A percentile compares a stretch with the other conserved stretches of the same genome.
Evolutionary conservation across 2,329 filamentous ascomycete species (phyloP).

Genomic region (Penicillium sp.): DNA sequence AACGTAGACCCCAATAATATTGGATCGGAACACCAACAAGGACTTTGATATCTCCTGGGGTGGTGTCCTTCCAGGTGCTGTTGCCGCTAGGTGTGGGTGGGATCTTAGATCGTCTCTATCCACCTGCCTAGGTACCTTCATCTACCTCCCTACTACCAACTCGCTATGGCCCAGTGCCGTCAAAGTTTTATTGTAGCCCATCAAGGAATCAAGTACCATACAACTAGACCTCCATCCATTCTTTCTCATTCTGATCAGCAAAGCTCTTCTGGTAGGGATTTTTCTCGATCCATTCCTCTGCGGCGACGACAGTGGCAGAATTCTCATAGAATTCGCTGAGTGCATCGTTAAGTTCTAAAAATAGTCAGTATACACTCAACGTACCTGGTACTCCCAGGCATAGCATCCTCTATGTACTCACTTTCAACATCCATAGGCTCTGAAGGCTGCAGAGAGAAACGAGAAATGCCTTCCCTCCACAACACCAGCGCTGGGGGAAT

Average conservation of each 20-base stretch:
- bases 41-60: too few species aligned
- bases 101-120: too few species aligned
- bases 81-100: too few species aligned
- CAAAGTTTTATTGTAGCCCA: too few species aligned
- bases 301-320: background rate
- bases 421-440: constrained; percentile 5
- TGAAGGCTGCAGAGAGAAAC: constrained; percentile 9
- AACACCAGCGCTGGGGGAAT: constrained; percentile 5
- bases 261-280: constrained; percentile 7
- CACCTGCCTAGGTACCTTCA: too few species aligned
- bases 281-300: constrained; percentile 10
- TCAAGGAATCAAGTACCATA: background rate
- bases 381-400: too few species aligned
- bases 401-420: background rate
- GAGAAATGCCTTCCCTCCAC: constrained; percentile 6
- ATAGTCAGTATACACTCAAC: background rate
- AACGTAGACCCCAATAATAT: too few species aligned
- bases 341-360: constrained; percentile 1
- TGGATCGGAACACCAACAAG: too few species aligned
- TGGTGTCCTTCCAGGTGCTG: too few species aligned
- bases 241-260: constrained; percentile 4
- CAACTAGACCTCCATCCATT: constrained; percentile 2
- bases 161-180: too few species aligned
- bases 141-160: too few species aligned
- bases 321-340: constrained; percentile 10